Evolutionary conservation across 106 monocot genomes (phyloP).

Genomic region (Dendrobium catenatum): DNA sequence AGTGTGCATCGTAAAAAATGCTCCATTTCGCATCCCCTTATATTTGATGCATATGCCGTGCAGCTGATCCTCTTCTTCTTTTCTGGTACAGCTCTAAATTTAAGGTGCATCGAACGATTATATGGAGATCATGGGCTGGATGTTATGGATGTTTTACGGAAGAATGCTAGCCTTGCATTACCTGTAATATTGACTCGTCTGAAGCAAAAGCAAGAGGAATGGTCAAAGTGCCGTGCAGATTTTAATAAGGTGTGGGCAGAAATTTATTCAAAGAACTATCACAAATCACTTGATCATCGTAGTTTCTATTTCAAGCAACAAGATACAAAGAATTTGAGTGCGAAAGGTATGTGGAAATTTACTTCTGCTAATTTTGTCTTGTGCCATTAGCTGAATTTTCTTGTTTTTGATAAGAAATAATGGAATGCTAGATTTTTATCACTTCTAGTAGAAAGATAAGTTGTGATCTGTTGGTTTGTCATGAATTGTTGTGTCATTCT

Average conservation of each 20-base stretch:
- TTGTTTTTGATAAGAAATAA: not conserved
- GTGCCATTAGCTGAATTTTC: not conserved
- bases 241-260: conserved; percentile 99
- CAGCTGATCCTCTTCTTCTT: conserved; percentile 4
- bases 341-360: conserved; percentile 64
- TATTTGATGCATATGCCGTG: not conserved
- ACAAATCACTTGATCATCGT: conserved; percentile 94
- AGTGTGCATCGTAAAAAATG: conserved; percentile 14
- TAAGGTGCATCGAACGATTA: conserved; percentile 92
- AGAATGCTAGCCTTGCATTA: conserved; percentile 74
- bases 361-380: not conserved
- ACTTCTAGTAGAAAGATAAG: not conserved
- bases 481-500: not conserved
- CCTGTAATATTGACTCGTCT: conserved; percentile 89
- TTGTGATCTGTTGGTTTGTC: not conserved
- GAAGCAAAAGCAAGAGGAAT: conserved; percentile 99
- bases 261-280: conserved; percentile 92
- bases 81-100: conserved; percentile 48
- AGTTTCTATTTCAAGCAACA: conserved; percentile 99
- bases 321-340: conserved; percentile 81
- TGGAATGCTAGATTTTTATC: not conserved
- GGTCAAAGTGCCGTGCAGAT: conserved; percentile 89
- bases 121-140: conserved; percentile 98
- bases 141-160: conserved; percentile 87
- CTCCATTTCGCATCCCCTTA: not conserved